phyloP scores from a whole-genome alignment of 345 rosid species.

The Citrus trifoliata region DNA sequence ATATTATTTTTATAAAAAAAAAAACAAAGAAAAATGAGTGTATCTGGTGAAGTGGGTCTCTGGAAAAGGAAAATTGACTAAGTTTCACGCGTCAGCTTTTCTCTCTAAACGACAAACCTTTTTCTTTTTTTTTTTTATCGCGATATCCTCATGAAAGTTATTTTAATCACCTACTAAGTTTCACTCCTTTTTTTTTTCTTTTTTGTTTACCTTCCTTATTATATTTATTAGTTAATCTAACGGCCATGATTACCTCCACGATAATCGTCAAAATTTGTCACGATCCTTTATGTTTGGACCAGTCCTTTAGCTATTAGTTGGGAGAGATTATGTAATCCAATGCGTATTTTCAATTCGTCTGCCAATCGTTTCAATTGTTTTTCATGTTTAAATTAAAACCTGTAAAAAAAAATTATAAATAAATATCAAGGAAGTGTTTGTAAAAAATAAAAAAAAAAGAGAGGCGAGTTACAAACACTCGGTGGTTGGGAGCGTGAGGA shows the following conservation, averaged over 20 bases:
- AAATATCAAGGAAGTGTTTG: too few species aligned
- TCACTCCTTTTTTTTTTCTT: neutral
- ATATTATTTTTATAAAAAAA: too few species aligned
- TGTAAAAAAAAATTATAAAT: too few species aligned
- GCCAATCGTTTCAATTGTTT: too few species aligned
- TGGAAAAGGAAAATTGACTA: conserved; percentile 30
- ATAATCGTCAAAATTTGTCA: neutral
- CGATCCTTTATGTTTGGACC: too few species aligned
- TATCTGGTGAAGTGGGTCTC: conserved; percentile 6
- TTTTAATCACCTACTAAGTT: conserved; percentile 5
- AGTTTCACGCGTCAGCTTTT: conserved; percentile 41
- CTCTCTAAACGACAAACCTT: conserved; percentile 29
- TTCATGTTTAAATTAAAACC: too few species aligned
- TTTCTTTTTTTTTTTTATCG: conserved; percentile 1
- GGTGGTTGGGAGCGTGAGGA: neutral
- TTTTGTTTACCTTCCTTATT: neutral
- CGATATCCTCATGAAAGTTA: neutral
- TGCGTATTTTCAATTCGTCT: too few species aligned
- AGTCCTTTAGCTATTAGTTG: too few species aligned
- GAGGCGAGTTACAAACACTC: neutral
- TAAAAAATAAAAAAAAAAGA: too few species aligned
- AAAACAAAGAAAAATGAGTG: too few species aligned
- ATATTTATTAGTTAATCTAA: neutral
- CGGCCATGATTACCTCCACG: neutral
- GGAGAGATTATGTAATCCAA: too few species aligned